These are phyloP conservation scores for Trametes elegans DNA, from an alignment of 768 basidiomycete genomes.

Conservation along the genomic window DNA sequence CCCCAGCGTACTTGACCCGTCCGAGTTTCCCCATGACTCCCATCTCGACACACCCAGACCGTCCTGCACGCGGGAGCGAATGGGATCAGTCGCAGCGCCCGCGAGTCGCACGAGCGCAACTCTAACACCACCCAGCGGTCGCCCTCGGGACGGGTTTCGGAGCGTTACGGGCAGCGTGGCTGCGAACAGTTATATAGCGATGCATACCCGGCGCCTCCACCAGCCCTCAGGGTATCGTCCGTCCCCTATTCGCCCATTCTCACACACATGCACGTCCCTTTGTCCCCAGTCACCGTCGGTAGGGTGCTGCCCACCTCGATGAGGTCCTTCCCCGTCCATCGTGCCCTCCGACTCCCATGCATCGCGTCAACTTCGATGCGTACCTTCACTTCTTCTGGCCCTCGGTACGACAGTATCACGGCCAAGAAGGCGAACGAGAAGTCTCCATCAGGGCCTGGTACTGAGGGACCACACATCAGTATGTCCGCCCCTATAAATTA, in stretches of 20 bases:
- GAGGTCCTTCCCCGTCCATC: constrained; percentile 8
- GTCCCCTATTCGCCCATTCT: background rate
- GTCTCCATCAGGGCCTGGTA: constrained; percentile 24
- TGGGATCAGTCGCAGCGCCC: background rate
- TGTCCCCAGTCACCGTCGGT: constrained; percentile 2
- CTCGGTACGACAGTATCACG: constrained; percentile 1
- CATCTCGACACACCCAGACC: background rate
- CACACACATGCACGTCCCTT: constrained; percentile 10
- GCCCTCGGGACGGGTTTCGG: constrained; percentile 23
- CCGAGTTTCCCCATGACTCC: background rate
- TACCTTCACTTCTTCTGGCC: constrained; percentile 11
- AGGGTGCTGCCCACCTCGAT: constrained; percentile 12
- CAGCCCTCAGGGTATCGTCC: background rate
- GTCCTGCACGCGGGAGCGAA: background rate
- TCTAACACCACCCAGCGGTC: constrained; percentile 5
- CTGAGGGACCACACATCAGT: constrained; percentile 38
- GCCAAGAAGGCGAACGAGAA: constrained; percentile 16
- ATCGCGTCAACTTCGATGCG: constrained; percentile 14
- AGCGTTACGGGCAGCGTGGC: constrained; percentile 17
- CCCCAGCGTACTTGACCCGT: background rate
- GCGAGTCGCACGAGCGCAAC: background rate
- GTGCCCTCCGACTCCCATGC: constrained; percentile 10
- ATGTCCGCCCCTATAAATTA: background rate
- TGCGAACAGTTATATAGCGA: constrained; percentile 18
- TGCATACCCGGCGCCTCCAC: background rate